A percentile compares a stretch with the other conserved stretches of the same genome.
phyloP scores from a whole-genome alignment of 2,329 filamentous ascomycete genomes.

The Ophiostoma pallidulum region DNA sequence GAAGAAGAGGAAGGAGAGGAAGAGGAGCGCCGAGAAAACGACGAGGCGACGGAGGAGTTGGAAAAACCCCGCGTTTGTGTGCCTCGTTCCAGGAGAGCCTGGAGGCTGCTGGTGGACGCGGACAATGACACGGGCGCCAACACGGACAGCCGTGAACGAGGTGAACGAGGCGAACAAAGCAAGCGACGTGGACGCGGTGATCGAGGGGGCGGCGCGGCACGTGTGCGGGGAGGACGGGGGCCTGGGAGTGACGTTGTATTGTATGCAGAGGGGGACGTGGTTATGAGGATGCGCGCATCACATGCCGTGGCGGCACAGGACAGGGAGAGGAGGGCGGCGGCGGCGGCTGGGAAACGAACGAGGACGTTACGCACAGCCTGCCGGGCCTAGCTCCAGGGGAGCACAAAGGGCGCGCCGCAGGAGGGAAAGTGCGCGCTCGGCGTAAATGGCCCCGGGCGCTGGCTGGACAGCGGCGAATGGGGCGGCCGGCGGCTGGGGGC shows the following conservation, averaged over 20 bases:
- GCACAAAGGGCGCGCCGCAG: not conserved
- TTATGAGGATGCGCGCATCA: too few species aligned
- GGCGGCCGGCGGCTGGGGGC: not conserved
- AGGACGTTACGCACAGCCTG: conserved; percentile 4
- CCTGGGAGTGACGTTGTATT: not conserved
- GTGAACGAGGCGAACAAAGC: too few species aligned
- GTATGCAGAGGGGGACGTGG: not conserved
- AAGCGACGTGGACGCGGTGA: too few species aligned
- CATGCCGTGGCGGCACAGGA: not conserved
- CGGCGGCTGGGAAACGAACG: not conserved
- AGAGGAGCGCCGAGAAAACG: not conserved
- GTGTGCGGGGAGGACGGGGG: not conserved
- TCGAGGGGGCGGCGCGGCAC: too few species aligned
- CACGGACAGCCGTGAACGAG: too few species aligned
- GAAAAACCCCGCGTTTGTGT: too few species aligned
- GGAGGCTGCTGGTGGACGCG: too few species aligned
- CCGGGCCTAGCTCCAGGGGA: conserved; percentile 8
- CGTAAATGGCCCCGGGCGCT: not conserved
- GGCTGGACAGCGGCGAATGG: not conserved
- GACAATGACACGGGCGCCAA: too few species aligned
- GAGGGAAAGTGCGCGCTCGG: not conserved
- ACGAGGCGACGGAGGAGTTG: too few species aligned
- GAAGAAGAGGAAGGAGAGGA: not conserved
- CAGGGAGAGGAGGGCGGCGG: not conserved
- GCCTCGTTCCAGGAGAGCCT: too few species aligned